A percentile compares a stretch with the other conserved stretches of the same genome.
Conservation (phyloP, 805 yeast genomes). For the Hanseniaspora pseudoguilliermondii region DNA sequence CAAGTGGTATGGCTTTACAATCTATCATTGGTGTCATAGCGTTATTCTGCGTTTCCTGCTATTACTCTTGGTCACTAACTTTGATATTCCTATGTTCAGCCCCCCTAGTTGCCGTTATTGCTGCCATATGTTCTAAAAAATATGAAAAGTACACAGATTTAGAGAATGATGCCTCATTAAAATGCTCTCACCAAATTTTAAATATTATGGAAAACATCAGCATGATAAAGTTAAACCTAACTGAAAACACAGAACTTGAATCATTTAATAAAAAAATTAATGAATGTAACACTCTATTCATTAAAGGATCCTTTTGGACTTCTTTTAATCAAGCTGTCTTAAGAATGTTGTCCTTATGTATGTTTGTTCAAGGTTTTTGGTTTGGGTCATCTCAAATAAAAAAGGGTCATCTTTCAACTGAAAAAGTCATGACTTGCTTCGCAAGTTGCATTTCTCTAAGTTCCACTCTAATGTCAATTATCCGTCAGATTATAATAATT, state of each 20-base stretch:
- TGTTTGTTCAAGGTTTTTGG: constrained; percentile 90
- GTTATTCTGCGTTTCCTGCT: constrained; percentile 51
- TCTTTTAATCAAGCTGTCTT: constrained; percentile 42
- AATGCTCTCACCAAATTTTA: constrained; percentile 47
- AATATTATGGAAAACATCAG: constrained; percentile 56
- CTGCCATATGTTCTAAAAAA: constrained; percentile 38
- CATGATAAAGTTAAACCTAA: constrained; percentile 50
- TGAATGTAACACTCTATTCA: constrained; percentile 30
- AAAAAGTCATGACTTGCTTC: constrained; percentile 69
- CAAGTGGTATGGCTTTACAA: constrained; percentile 45
- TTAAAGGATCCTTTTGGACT: constrained; percentile 31
- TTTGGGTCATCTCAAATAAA: constrained; percentile 64
- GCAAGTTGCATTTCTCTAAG: constrained; percentile 70
- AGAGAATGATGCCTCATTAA: constrained; percentile 47
- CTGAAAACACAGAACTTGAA: constrained; percentile 39
- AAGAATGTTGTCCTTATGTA: constrained; percentile 45
- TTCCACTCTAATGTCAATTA: constrained; percentile 39
- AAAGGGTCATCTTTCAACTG: constrained; percentile 38
- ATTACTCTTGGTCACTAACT: constrained; percentile 76
- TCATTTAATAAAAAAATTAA: constrained; percentile 29
- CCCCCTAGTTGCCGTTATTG: constrained; percentile 49
- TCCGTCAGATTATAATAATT: constrained; percentile 46
- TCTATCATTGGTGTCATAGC: constrained; percentile 42
- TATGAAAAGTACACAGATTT: constrained; percentile 36
- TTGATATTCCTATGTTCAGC: constrained; percentile 59